Base-by-base conservation (phyloP, 106 monocot genomes). In the Acorus gramineus region DNA sequence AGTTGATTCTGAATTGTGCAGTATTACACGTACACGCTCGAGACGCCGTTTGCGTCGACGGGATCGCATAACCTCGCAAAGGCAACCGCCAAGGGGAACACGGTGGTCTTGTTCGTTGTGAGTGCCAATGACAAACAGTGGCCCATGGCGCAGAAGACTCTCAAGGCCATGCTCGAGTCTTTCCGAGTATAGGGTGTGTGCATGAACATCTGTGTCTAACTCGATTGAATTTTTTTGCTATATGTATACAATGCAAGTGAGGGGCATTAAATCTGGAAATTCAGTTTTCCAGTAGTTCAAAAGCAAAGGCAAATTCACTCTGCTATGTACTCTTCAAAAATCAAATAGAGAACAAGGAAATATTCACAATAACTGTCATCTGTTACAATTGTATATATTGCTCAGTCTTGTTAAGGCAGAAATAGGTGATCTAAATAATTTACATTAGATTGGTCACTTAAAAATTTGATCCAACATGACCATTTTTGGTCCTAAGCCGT, bases 51-150 rank as follows among this genome's bases (percentile, higher is more conserved):
- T 46, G 94, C 94, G 0, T 47, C 70, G 56, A 94, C 94, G 3
- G 94, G 90, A 44, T 75, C 89, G 4, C 94, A 94, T 63, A 94
- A 94, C 70, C 79, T 94, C 2, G 90, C 94, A 14, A 94, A 94
- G 75, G 94, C 89, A 3, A 90, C 94, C 55, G 94, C 89, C 14
- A 94, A 86, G 66, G 94, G 94, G 44, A 90, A 60, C 69, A 94
- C 94, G 7, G 86, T 94, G 5, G 61, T 94, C 46, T 70, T 94
- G 46, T 89, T 94, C 59, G 94, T 90, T 3, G 89, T 77, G 12
- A 94, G 94, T 62, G 94, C 94, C 14, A 90, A 53, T 62, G 94
- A 94, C 61, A 94, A 80, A 71, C 94, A 94, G 58, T 94, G 94
- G 94, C 44, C 84, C 45, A 80, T 82, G 5, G 86, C 94, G 47